These are phyloP conservation scores for Hypoxylon sp. DNA, from an alignment of 2,329 filamentous ascomycete genomes.

Conservation along the genomic window DNA sequence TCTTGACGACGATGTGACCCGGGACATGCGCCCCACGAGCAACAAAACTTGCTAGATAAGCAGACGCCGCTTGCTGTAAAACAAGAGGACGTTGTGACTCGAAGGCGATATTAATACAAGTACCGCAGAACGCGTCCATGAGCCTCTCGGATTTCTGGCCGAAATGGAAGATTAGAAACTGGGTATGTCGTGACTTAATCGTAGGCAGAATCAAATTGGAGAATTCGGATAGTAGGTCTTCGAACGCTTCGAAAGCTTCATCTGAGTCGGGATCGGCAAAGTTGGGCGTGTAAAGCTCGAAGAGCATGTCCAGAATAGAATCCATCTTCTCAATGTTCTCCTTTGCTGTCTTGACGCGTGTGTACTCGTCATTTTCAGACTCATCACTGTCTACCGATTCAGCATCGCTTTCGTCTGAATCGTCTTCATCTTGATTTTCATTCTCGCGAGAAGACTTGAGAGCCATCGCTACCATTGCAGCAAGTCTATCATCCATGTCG, in stretches of 20 bases:
- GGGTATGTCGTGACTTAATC: constrained; percentile 91
- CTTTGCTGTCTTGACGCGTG: constrained; percentile 79
- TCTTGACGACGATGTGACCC: constrained; percentile 81
- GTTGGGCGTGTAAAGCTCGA: constrained; percentile 82
- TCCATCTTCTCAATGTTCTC: constrained; percentile 93
- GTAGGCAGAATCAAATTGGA: constrained; percentile 89
- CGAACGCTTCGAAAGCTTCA: constrained; percentile 79
- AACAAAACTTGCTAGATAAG: constrained; percentile 95
- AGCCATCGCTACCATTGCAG: constrained; percentile 77
- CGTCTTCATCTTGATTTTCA: constrained; percentile 68
- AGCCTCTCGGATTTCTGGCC: constrained; percentile 84
- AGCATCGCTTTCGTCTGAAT: constrained; percentile 73
- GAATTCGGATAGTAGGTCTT: constrained; percentile 87
- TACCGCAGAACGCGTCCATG: constrained; percentile 85
- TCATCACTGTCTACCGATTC: constrained; percentile 82
- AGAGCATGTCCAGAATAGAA: constrained; percentile 87
- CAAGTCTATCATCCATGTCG: constrained; percentile 90
- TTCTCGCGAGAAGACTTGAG: constrained; percentile 59
- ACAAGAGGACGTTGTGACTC: constrained; percentile 79
- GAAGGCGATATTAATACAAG: constrained; percentile 80
- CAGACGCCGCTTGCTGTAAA: constrained; percentile 85
- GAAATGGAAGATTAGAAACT: constrained; percentile 97
- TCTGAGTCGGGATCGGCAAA: constrained; percentile 79
- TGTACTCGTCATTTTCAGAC: constrained; percentile 74
- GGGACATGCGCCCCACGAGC: constrained; percentile 89